A percentile compares a stretch with the other conserved stretches of the same genome.
These are phyloP conservation scores for Trifolium dubium DNA, from an alignment of 306 rosid species.

Conservation along the genomic window DNA sequence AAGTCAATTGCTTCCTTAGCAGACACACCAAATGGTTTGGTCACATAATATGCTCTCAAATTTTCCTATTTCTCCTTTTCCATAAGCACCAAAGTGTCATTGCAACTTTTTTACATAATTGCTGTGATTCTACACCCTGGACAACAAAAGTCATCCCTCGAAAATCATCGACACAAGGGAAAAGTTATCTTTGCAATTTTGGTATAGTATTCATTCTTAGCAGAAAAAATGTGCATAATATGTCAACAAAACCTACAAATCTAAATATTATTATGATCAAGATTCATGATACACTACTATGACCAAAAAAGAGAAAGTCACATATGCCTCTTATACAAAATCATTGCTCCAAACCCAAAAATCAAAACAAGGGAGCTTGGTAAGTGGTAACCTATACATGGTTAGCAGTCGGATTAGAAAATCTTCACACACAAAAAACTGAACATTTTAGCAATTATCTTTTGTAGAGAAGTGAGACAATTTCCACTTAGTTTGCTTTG, in stretches of 20 bases:
- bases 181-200: no score
- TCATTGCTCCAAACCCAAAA: constrained; percentile 4
- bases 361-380: constrained; percentile 7
- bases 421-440: not conserved
- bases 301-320: constrained; percentile 16
- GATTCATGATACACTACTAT: not conserved
- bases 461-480: constrained; percentile 39
- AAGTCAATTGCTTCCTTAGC: no score
- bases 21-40: no score
- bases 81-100: no score
- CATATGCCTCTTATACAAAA: constrained; percentile 27
- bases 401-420: constrained; percentile 20
- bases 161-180: no score
- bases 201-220: no score
- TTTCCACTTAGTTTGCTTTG: constrained; percentile 47
- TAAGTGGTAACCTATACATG: constrained; percentile 24
- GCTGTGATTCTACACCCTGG: no score
- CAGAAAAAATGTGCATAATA: no score
- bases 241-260: not conserved
- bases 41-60: no score
- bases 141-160: no score
- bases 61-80: no score
- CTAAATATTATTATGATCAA: not conserved
- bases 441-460: constrained; percentile 35
- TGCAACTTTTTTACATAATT: no score